Conservation (phyloP, 768 basidiomycete genomes). For the Trametes meyenii region DNA sequence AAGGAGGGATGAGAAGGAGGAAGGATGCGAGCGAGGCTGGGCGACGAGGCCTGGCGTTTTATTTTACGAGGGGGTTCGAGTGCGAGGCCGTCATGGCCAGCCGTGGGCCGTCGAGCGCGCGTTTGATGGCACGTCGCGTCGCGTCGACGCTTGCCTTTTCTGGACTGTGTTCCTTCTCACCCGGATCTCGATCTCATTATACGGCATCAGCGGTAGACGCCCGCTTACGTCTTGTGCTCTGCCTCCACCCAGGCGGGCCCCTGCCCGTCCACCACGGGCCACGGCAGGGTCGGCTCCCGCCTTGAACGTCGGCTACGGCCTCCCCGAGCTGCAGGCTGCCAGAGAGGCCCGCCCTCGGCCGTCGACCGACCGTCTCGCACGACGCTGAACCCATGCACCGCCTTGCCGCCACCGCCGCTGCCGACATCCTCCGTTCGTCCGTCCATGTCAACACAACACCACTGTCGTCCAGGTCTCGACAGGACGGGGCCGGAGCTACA, state of each 20-base stretch:
- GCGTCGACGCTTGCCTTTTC: background rate
- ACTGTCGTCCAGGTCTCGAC: background rate
- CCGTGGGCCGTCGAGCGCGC: background rate
- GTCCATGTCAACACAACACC: too few relatives aligned
- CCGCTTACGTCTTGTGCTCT: background rate
- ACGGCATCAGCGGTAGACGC: background rate
- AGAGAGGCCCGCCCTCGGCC: too few relatives aligned
- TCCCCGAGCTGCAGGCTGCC: too few relatives aligned
- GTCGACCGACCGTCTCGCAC: too few relatives aligned
- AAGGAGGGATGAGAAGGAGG: background rate
- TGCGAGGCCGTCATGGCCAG: background rate
- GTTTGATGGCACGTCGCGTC: slow-evolving; percentile 14
- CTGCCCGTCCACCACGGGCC: background rate
- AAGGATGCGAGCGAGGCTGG: background rate
- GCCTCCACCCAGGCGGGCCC: background rate
- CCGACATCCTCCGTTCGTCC: too few relatives aligned
- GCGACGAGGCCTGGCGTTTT: background rate
- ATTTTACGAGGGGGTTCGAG: background rate
- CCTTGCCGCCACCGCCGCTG: too few relatives aligned
- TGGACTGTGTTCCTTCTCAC: background rate
- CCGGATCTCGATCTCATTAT: slow-evolving; percentile 3
- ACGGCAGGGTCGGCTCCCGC: too few relatives aligned
- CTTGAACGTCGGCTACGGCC: background rate
- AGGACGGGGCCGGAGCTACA: background rate
- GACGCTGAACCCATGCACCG: too few relatives aligned